Evolutionary conservation across 257 asterid species (phyloP).

Genomic region (Petunia secreta): DNA sequence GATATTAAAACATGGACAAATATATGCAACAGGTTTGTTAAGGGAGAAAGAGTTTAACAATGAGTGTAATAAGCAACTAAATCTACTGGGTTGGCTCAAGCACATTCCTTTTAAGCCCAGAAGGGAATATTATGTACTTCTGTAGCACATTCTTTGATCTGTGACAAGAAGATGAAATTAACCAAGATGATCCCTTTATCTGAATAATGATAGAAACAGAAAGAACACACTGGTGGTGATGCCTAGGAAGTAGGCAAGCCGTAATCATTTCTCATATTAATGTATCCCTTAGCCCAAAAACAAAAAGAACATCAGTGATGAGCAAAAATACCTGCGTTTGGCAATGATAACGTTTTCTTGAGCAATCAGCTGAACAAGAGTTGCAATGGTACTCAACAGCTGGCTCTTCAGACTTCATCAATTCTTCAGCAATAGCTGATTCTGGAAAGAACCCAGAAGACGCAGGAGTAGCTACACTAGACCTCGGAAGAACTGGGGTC

Average conservation of each 20-base stretch:
- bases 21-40: background rate
- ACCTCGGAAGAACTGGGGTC: constrained; percentile 55
- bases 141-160: constrained; percentile 2
- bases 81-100: constrained; percentile 4
- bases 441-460: constrained; percentile 82
- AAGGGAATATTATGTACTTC: background rate
- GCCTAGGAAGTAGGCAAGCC: constrained; percentile 10
- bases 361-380: constrained; percentile 97
- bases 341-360: constrained; percentile 97
- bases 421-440: constrained; percentile 69
- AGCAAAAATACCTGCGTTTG: constrained; percentile 80
- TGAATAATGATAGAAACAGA: background rate
- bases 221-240: constrained; percentile 10
- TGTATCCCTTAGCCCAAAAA: constrained; percentile 16
- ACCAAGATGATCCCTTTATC: constrained; percentile 8
- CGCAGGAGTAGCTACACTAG: constrained; percentile 49
- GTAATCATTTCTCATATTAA: background rate
- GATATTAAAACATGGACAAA: background rate
- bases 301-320: constrained; percentile 11
- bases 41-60: background rate
- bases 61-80: background rate
- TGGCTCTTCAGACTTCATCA: constrained; percentile 89
- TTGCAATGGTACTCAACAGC: constrained; percentile 92
- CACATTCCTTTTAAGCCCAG: constrained; percentile 15
- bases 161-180: background rate